Percentiles rank a stretch among this genome's conserved stretches.
These are phyloP conservation scores for Trichoderma citrinoviride DNA, from an alignment of 2,329 filamentous ascomycete genomes.

Conservation along the genomic window DNA sequence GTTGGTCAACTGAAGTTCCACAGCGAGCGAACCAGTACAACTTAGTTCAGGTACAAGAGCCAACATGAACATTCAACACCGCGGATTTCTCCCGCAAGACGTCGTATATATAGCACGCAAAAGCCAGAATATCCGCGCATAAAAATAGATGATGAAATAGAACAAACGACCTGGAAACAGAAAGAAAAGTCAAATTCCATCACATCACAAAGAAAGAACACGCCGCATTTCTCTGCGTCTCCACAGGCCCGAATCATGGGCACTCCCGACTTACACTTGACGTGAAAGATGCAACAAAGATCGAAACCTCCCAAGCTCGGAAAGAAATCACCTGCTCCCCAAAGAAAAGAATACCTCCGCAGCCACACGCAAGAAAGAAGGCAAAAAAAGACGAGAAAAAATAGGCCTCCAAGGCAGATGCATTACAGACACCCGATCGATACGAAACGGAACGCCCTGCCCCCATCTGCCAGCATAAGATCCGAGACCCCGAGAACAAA, in stretches of 20 bases:
- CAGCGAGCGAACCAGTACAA: background rate
- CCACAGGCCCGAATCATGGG: conserved; percentile 1
- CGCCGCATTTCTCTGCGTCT: background rate
- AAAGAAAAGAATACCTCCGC: background rate
- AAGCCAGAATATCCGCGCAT: no score
- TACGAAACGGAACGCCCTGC: background rate
- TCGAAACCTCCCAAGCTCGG: no score
- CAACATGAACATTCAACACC: no score
- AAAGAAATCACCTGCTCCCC: conserved; percentile 9
- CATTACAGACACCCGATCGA: background rate
- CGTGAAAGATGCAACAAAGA: background rate
- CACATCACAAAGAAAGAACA: conserved; percentile 1
- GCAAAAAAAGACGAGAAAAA: background rate
- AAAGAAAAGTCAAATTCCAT: conserved; percentile 10
- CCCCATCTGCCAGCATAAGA: background rate
- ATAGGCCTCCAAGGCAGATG: conserved; percentile 4
- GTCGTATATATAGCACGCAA: background rate
- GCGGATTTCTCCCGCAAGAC: background rate
- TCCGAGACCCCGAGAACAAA: conserved; percentile 6
- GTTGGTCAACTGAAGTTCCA: background rate
- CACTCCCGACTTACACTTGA: background rate
- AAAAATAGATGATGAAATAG: background rate
- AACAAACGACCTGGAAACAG: background rate
- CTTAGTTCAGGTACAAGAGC: background rate
- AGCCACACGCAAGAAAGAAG: background rate